Base-by-base conservation (phyloP, 495 filamentous ascomycete genomes). In the Aspergillus ostianus region DNA sequence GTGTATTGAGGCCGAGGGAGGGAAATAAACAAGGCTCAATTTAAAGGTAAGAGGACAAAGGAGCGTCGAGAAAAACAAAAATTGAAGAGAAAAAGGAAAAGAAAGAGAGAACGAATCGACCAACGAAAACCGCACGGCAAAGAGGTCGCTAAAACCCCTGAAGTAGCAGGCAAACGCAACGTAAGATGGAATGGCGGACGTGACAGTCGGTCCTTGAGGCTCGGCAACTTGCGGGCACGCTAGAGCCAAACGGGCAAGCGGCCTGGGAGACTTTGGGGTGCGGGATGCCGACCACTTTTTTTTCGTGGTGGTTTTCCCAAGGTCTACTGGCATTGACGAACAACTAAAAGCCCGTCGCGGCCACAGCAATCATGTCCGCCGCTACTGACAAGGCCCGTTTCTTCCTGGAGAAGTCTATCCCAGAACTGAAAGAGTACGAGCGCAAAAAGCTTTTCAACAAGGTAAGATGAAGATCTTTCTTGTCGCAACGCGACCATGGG, bases 341-440 rank as follows among this genome's bases (percentile, higher is more conserved):
- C 23, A 23, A 48, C 18, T 46, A 19, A 30, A 26, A 17, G 29
- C 32, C 49, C 54, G 13, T 41, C 10, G 58, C 29, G 49, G 7
- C 23, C 59, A 41, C 55, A 20, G 36, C 62, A 62, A 80, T 47
- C 53, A 97, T 97, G 92, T 85, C 91, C 1, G 84, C 83, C 48
- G 85, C 91, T 47, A 90, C 88, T 60, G 95, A 98, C 69, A 98
- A 97, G 75, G 93, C 93, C 18, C 90, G 93, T 27, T 97, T 92
- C 75, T 97, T 88, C 71, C 81, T 98, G 48, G 94, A 98, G 76
- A 87, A 91, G 61, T 89, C 89, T 6, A 90, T 96, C 41, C 90
- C 93, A 7, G 92, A 97, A 71, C 84, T 98, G 44, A 91, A 90
- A 52, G 92, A 96, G 57, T 91, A 90, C 60, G 86, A 93, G 70